phyloP scores from a whole-genome alignment of 2,329 filamentous ascomycete genomes.

The Xylaria sp. region DNA sequence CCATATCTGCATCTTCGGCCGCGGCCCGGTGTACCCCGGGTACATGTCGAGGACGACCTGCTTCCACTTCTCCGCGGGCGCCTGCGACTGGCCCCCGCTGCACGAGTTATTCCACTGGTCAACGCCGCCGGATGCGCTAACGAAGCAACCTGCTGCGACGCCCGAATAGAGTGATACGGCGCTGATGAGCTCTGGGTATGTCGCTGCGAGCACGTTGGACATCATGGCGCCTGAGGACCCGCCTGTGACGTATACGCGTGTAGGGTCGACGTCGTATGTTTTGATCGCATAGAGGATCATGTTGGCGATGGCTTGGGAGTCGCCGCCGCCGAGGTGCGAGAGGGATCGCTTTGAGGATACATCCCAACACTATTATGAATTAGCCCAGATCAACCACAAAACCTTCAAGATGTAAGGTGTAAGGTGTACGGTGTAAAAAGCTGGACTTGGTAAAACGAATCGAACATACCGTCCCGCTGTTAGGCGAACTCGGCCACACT shows the following conservation, averaged over 20 bases:
- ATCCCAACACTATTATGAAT: slow-evolving; percentile 64
- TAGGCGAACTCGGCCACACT: slow-evolving; percentile 58
- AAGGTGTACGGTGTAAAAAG: no score
- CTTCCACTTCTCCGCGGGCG: slow-evolving; percentile 54
- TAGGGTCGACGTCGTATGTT: slow-evolving; percentile 40
- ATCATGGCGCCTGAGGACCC: slow-evolving; percentile 47
- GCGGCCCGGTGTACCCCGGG: slow-evolving; percentile 54
- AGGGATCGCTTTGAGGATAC: slow-evolving; percentile 53
- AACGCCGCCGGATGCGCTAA: slow-evolving; percentile 46
- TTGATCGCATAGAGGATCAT: slow-evolving; percentile 44
- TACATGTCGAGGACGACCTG: slow-evolving; percentile 54
- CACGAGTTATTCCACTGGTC: slow-evolving; percentile 59
- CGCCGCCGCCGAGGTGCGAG: slow-evolving; percentile 43
- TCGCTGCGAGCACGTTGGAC: slow-evolving; percentile 49
- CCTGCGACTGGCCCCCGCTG: slow-evolving; percentile 50
- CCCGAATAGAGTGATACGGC: slow-evolving; percentile 48
- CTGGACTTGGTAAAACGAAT: no score
- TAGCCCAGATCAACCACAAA: no score
- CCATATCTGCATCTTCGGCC: slow-evolving; percentile 63
- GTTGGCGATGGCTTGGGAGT: slow-evolving; percentile 47
- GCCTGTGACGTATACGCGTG: slow-evolving; percentile 45
- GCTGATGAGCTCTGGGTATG: slow-evolving; percentile 50
- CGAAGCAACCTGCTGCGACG: slow-evolving; percentile 50
- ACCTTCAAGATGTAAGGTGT: no score
- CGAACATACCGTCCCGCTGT: slow-evolving; percentile 50